Evolutionary conservation across 768 basidiomycete genomes (phyloP), one percentile per base, ranked within the genome.

Genomic region (Lactifluus pinguis): DNA sequence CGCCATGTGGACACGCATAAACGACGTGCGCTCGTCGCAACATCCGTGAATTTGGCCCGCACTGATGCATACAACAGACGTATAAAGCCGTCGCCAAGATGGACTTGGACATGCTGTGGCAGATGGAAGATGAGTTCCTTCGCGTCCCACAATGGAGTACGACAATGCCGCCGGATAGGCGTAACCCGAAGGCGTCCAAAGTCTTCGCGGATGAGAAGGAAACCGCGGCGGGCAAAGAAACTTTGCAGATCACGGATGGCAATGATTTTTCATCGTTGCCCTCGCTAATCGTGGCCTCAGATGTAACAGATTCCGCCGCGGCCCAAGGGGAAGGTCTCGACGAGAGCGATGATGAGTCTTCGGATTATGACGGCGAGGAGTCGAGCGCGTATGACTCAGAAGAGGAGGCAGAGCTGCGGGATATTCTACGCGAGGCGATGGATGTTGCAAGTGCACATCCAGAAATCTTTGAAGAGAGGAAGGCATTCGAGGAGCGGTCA

Each of bases 371-470:
- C 11, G 75, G 69, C 34, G 72, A 72, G 5, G 72, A 74, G 7
- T 69, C 67, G 7, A 78, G 72, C 47, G 79, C 72, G 6, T 85
- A 86, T 68, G 80, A 89, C 65, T 80, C 81, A 4, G 88, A 87
- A 49, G 80, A 85, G 60, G 87, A 87, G 63, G 87, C 86, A 55
- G 77, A 80, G 62, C 70, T 89, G 32, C 75, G 83, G 19, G 81
- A 82, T 36, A 69, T 84, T 73, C 63, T 83, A 30, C 77, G 83
- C 53, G 84, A 87, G 67, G 90, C 89, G 4, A 87, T 90, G 86
- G 83, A 89, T 61, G 74, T 79, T 17, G 83, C 81, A 0, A 75
- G 80, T 66, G 75, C 82, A 53, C 76, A 72, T 45, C 75, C 80
- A 19, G 85, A 84, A 57, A 84, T 83, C 70, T 76, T 82, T 53